Conservation (phyloP, 2,329 filamentous ascomycete species). For the Zasmidium cellare region DNA sequence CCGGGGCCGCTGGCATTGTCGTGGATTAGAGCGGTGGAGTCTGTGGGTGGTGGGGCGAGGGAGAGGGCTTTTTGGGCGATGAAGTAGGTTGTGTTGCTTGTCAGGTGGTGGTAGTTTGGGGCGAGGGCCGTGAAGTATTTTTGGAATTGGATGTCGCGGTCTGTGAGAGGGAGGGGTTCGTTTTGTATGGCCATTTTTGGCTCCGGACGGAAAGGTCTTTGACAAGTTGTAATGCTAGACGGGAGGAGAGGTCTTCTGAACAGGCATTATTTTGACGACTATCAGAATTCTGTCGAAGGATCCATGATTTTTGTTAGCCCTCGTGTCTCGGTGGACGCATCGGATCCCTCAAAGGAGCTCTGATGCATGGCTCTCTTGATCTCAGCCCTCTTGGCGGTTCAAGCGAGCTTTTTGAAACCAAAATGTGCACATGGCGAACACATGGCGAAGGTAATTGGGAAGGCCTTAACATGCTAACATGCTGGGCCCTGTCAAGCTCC, state of each 20-base stretch:
- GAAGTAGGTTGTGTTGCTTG: constrained; percentile 8
- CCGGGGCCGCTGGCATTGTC: constrained; percentile 5
- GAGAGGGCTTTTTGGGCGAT: constrained; percentile 1
- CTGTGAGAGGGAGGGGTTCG: neutral
- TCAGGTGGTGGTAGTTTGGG: neutral
- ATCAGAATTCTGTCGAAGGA: no score
- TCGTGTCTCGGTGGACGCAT: neutral
- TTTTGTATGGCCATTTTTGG: neutral
- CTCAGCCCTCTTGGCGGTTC: neutral
- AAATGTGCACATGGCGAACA: neutral
- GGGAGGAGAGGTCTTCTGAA: no score
- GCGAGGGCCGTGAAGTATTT: constrained; percentile 9
- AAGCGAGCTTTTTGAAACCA: neutral
- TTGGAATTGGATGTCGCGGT: constrained; percentile 5
- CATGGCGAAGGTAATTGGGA: neutral
- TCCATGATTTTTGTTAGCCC: neutral
- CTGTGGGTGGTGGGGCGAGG: neutral
- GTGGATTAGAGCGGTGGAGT: neutral
- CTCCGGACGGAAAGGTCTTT: no score
- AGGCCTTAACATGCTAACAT: neutral
- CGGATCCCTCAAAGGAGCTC: neutral
- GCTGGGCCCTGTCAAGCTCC: neutral
- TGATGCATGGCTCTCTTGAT: no score
- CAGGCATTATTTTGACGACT: no score
- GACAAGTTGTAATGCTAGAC: no score